Percentiles rank a stretch among this genome's conserved stretches.
Evolutionary conservation across 805 yeast genomes (phyloP).

Genomic region (Henningerozyma blattae): DNA sequence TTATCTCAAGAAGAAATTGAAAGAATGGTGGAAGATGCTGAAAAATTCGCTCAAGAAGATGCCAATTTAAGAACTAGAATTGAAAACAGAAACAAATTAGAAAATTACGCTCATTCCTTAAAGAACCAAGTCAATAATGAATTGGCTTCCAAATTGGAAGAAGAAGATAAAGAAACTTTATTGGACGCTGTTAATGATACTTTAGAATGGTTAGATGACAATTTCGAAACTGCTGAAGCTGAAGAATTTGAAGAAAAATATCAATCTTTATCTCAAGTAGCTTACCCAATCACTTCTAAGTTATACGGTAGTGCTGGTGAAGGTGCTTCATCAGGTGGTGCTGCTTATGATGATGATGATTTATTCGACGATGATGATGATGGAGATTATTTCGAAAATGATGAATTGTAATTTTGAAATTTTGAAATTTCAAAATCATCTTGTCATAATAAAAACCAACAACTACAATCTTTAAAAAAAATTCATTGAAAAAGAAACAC

Average conservation of each 20-base stretch:
- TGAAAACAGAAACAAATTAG: slow-evolving; percentile 78
- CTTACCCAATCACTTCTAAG: slow-evolving; percentile 88
- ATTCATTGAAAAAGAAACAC: too few relatives aligned
- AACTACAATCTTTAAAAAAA: too few relatives aligned
- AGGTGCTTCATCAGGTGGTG: slow-evolving; percentile 28
- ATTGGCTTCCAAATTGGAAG: slow-evolving; percentile 69
- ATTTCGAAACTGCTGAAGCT: slow-evolving; percentile 73
- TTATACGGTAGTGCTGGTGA: slow-evolving; percentile 44
- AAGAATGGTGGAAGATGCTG: slow-evolving; percentile 97
- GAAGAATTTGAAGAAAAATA: slow-evolving; percentile 92
- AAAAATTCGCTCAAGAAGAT: slow-evolving; percentile 87
- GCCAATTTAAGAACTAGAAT: slow-evolving; percentile 71
- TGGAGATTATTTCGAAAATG: slow-evolving; percentile 51
- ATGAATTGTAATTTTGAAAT: slow-evolving; percentile 38
- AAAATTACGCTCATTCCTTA: slow-evolving; percentile 76
- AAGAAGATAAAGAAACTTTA: slow-evolving; percentile 83
- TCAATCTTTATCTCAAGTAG: slow-evolving; percentile 66
- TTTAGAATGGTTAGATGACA: slow-evolving; percentile 78
- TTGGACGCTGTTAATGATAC: slow-evolving; percentile 81
- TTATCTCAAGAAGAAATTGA: slow-evolving; percentile 88
- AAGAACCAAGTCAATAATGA: slow-evolving; percentile 55
- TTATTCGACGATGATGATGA: slow-evolving; percentile 40
- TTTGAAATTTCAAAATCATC: neutral
- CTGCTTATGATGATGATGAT: slow-evolving; percentile 26
- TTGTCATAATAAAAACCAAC: neutral